Evolutionary conservation across 2,329 filamentous ascomycete species (phyloP).

Genomic region (Hypoxylon sp.): DNA sequence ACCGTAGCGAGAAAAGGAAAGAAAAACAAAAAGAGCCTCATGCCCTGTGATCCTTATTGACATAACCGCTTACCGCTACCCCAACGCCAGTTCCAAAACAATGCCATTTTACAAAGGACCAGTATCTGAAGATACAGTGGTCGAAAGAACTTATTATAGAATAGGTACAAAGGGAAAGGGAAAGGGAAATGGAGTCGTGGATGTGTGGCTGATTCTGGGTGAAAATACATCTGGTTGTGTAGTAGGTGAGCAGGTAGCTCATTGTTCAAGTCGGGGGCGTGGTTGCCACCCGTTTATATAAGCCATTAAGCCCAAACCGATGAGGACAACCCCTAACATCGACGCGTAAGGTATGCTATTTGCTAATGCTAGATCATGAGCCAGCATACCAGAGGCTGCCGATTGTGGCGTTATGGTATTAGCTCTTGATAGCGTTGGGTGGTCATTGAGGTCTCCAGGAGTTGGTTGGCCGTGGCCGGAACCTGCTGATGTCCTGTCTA

Average conservation of each 20-base stretch:
- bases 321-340: constrained; percentile 84
- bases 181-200: constrained; percentile 23
- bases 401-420: constrained; percentile 66
- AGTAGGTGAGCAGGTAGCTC: not conserved
- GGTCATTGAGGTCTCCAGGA: constrained; percentile 57
- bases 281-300: constrained; percentile 87
- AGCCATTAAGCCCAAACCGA: constrained; percentile 88
- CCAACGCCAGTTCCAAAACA: constrained; percentile 42
- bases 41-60: constrained; percentile 32
- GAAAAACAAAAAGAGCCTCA: constrained; percentile 17
- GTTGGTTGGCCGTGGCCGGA: constrained; percentile 46
- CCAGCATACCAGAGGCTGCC: constrained; percentile 58
- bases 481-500: constrained; percentile 48
- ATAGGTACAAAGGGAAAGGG: constrained; percentile 51
- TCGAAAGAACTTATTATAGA: constrained; percentile 46
- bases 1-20: constrained; percentile 19
- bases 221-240: not conserved
- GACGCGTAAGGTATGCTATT: constrained; percentile 82
- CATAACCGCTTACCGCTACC: constrained; percentile 39
- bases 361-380: constrained; percentile 63
- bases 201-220: constrained; percentile 24
- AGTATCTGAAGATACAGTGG: constrained; percentile 38
- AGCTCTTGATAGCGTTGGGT: constrained; percentile 63
- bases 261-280: constrained; percentile 55
- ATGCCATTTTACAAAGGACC: constrained; percentile 45